A percentile compares a stretch with the other conserved stretches of the same genome.
phyloP scores from a whole-genome alignment of 495 filamentous ascomycete species.

The Pyrenopolyporus hunteri region DNA sequence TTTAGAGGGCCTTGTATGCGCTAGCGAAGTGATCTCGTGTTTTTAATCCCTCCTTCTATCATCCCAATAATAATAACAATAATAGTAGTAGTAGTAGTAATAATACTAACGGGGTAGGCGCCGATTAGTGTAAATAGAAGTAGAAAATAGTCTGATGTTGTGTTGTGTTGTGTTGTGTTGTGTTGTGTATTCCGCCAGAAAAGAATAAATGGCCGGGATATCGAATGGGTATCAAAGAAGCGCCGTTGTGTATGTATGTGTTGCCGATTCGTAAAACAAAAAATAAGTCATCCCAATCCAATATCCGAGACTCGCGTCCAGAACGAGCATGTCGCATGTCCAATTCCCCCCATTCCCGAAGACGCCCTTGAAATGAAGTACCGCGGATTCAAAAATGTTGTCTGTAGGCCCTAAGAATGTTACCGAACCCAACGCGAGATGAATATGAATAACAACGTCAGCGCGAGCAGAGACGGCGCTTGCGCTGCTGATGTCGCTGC shows the following conservation, averaged over 20 bases:
- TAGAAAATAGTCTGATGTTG: conserved; percentile 6
- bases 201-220: conserved; percentile 2
- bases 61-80: too few relatives aligned
- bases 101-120: not conserved
- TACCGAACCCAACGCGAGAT: conserved; percentile 27
- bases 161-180: too few relatives aligned
- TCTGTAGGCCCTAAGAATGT: not conserved
- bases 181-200: not conserved
- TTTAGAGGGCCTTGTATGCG: not conserved
- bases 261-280: conserved; percentile 34
- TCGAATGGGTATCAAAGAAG: conserved; percentile 36
- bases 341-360: conserved; percentile 17
- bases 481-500: conserved; percentile 22
- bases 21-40: not conserved
- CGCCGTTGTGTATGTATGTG: conserved; percentile 22
- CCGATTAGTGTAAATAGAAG: conserved; percentile 1
- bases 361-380: conserved; percentile 28
- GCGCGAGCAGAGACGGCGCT: conserved; percentile 29
- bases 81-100: not conserved
- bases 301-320: conserved; percentile 20
- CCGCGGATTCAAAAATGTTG: not conserved
- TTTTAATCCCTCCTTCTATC: conserved; percentile 4
- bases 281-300: conserved; percentile 25
- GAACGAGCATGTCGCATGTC: conserved; percentile 6
- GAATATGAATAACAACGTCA: conserved; percentile 23